Evolutionary conservation across 2,329 filamentous ascomycete genomes (phyloP).

Genomic region (Coniochaeta hoffmannii): DNA sequence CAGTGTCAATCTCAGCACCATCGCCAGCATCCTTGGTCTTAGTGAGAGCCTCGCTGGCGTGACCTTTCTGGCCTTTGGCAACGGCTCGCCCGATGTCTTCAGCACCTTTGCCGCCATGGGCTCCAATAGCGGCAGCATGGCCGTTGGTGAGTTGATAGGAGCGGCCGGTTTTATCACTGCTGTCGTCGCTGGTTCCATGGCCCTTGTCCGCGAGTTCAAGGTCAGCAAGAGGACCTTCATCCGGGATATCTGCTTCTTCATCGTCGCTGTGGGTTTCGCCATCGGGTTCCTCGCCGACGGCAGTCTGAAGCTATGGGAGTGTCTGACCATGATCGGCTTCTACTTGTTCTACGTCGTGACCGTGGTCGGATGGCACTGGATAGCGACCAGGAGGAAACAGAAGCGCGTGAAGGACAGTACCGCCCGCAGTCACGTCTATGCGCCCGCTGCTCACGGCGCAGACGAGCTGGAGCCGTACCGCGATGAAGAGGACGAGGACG

Average conservation of each 20-base stretch:
- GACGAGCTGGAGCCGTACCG: conserved; percentile 60
- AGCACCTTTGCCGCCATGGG: conserved; percentile 98
- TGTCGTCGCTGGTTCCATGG: conserved; percentile 96
- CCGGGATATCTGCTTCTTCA: conserved; percentile 87
- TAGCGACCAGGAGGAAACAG: conserved; percentile 54
- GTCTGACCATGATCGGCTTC: conserved; percentile 79
- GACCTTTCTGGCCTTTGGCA: conserved; percentile 93
- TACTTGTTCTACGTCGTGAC: conserved; percentile 84
- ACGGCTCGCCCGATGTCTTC: conserved; percentile 96
- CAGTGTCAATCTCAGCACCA: conserved; percentile 91
- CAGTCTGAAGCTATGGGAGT: conserved; percentile 80
- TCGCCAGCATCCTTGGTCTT: conserved; percentile 80
- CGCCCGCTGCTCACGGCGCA: conserved; percentile 38
- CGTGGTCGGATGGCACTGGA: conserved; percentile 92
- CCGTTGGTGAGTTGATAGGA: conserved; percentile 89
- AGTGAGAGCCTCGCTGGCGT: conserved; percentile 95
- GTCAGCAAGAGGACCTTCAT: conserved; percentile 87
- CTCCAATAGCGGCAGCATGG: conserved; percentile 94
- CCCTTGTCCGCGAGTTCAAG: conserved; percentile 87
- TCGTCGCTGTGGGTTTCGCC: conserved; percentile 76
- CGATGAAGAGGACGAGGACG: conserved; percentile 52
- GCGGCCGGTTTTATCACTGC: conserved; percentile 94
- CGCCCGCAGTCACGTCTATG: conserved; percentile 67
- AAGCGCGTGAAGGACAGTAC: conserved; percentile 60
- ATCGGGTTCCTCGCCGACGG: conserved; percentile 85